Conservation (phyloP, 306 rosid genomes). For the Calophaca sinica region DNA sequence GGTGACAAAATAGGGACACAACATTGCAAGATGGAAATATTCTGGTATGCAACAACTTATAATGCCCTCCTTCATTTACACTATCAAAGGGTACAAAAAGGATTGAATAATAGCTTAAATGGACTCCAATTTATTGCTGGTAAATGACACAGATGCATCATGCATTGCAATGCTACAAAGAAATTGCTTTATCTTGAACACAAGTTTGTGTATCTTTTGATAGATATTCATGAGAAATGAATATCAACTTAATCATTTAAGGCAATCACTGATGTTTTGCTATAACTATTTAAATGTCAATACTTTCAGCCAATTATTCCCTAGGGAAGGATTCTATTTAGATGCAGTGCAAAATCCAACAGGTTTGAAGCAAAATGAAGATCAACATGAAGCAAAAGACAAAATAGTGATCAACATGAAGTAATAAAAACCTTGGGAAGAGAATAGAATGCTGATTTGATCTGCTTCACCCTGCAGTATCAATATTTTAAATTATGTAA, state of each 20-base stretch:
- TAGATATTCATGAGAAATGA: background rate
- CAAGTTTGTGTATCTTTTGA: background rate
- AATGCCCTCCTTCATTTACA: slow-evolving; percentile 25
- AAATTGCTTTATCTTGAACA: background rate
- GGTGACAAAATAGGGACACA: background rate
- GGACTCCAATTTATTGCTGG: background rate
- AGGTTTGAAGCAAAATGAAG: slow-evolving; percentile 22
- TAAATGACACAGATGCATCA: background rate
- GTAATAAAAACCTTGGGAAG: slow-evolving; percentile 65
- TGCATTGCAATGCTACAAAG: background rate
- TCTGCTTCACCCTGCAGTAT: slow-evolving; percentile 76
- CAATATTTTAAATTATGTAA: slow-evolving; percentile 13
- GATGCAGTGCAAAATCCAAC: background rate
- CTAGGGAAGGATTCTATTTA: background rate
- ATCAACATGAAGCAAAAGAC: slow-evolving; percentile 6
- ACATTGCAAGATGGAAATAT: slow-evolving; percentile 13
- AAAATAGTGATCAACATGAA: slow-evolving; percentile 15
- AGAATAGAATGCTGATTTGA: slow-evolving; percentile 88
- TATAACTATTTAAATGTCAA: background rate
- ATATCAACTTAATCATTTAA: slow-evolving; percentile 19
- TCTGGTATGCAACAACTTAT: slow-evolving; percentile 24
- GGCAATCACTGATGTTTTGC: slow-evolving; percentile 2
- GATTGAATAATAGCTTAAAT: slow-evolving; percentile 3
- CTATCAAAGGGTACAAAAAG: background rate
- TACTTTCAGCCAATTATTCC: slow-evolving; percentile 22